Conservation (phyloP, 371 early-diverging fungal species). For the Haplosporangium sp. region DNA sequence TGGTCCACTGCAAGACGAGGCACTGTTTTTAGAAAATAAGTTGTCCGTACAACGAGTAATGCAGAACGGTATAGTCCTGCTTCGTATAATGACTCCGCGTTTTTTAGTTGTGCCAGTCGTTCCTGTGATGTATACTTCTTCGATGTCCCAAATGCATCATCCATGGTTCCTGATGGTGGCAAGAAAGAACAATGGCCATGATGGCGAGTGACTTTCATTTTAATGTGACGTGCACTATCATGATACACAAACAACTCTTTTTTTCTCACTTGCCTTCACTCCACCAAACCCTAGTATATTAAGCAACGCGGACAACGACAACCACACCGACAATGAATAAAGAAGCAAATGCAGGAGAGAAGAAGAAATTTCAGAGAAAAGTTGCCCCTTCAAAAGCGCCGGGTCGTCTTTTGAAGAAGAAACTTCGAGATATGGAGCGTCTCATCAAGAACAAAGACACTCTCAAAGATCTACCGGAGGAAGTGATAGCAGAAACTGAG, state of each 20-base stretch:
- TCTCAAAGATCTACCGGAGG: conserved; percentile 28
- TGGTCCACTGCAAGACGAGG: too few relatives aligned
- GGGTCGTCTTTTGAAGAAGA: conserved; percentile 37
- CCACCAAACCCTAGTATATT: background rate
- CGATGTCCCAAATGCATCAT: conserved; percentile 4
- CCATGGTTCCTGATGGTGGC: conserved; percentile 22
- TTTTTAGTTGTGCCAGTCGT: conserved; percentile 24
- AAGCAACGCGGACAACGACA: too few relatives aligned
- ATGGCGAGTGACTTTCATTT: background rate
- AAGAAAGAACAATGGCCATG: background rate
- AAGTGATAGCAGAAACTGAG: conserved; percentile 33
- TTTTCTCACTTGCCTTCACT: background rate
- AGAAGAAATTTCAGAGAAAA: conserved; percentile 30
- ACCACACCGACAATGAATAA: background rate
- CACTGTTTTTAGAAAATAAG: background rate
- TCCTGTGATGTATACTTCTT: conserved; percentile 16
- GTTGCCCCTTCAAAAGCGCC: conserved; percentile 51
- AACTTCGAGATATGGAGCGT: conserved; percentile 41
- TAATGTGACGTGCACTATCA: background rate
- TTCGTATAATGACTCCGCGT: conserved; percentile 18
- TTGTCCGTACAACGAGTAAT: conserved; percentile 31
- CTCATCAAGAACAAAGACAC: conserved; percentile 39
- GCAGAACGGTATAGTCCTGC: conserved; percentile 35
- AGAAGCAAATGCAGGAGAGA: conserved; percentile 2
- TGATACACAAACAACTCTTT: background rate